A percentile compares a stretch with the other conserved stretches of the same genome.
Evolutionary conservation across 202 grass and related monocot genomes (phyloP).

Genomic region (Panicum virgatum): DNA sequence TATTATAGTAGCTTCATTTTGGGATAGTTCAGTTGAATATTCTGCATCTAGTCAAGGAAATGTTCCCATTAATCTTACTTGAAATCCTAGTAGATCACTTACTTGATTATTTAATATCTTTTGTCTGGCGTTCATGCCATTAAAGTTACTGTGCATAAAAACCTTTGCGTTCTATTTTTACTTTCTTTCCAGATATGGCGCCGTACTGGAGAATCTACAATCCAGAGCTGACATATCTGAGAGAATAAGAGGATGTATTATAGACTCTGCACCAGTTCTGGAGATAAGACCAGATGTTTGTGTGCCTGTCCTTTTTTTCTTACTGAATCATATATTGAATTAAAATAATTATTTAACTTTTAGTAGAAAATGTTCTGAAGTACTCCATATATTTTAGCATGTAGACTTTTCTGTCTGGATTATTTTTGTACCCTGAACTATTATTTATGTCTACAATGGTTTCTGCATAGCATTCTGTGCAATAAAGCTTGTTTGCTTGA

Average conservation of each 20-base stretch:
- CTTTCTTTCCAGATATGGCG: slow-evolving; percentile 72
- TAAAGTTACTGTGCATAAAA: background rate
- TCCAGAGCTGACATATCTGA: slow-evolving; percentile 73
- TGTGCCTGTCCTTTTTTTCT: background rate
- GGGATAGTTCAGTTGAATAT: background rate
- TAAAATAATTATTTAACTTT: slow-evolving; percentile 5
- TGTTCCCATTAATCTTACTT: background rate
- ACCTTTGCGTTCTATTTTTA: background rate
- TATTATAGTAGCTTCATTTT: slow-evolving; percentile 4
- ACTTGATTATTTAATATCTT: background rate
- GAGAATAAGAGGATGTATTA: slow-evolving; percentile 88
- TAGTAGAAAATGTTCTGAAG: background rate
- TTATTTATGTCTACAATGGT: background rate
- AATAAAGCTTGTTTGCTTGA: background rate
- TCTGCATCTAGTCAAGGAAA: background rate
- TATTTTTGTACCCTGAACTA: background rate
- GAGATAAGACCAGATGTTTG: slow-evolving; percentile 90
- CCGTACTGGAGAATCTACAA: slow-evolving; percentile 77
- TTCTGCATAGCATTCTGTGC: slow-evolving; percentile 5
- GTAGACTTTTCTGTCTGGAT: background rate
- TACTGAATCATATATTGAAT: background rate
- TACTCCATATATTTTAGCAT: background rate
- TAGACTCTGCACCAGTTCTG: slow-evolving; percentile 86
- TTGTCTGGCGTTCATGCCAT: background rate
- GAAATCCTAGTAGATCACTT: background rate